Conservation (phyloP, 371 early-diverging fungal genomes). For the Smittium culicis region DNA sequence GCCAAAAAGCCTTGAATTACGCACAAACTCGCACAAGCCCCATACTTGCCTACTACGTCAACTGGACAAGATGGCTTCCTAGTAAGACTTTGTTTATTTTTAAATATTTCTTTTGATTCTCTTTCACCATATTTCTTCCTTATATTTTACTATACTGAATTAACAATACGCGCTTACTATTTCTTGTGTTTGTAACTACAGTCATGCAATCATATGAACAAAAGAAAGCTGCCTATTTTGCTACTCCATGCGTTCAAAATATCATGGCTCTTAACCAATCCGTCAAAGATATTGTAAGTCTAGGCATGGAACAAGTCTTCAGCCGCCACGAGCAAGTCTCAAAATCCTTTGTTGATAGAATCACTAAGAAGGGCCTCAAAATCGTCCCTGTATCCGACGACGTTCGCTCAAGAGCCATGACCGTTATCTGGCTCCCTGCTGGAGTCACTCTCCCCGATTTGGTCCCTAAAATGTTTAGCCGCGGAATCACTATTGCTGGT, state of each 20-base stretch:
- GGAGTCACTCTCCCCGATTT: conserved; percentile 61
- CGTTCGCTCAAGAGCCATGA: conserved; percentile 79
- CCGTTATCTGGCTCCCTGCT: conserved; percentile 87
- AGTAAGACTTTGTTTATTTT: conserved; percentile 21
- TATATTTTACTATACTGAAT: conserved; percentile 9
- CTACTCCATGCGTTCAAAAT: conserved; percentile 93
- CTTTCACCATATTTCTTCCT: too few relatives aligned
- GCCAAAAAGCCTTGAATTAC: conserved; percentile 51
- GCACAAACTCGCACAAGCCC: conserved; percentile 57
- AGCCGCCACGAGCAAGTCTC: conserved; percentile 53
- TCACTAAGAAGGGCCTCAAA: conserved; percentile 57
- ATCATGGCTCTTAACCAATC: conserved; percentile 76
- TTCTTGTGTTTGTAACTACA: neutral
- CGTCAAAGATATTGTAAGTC: conserved; percentile 54
- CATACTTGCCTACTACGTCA: conserved; percentile 56
- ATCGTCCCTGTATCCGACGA: conserved; percentile 46
- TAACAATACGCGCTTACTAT: conserved; percentile 17
- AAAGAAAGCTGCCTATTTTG: conserved; percentile 84
- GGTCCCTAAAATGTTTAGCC: conserved; percentile 53
- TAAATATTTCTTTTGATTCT: conserved; percentile 34
- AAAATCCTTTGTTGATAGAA: conserved; percentile 50
- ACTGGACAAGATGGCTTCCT: conserved; percentile 78
- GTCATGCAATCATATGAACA: conserved; percentile 90
- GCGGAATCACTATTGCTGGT: conserved; percentile 84
- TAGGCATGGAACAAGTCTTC: conserved; percentile 56